Percentiles rank a stretch among this genome's conserved stretches.
Evolutionary conservation across 2,329 filamentous ascomycete genomes (phyloP).

Genomic region (Aphanocladium album): DNA sequence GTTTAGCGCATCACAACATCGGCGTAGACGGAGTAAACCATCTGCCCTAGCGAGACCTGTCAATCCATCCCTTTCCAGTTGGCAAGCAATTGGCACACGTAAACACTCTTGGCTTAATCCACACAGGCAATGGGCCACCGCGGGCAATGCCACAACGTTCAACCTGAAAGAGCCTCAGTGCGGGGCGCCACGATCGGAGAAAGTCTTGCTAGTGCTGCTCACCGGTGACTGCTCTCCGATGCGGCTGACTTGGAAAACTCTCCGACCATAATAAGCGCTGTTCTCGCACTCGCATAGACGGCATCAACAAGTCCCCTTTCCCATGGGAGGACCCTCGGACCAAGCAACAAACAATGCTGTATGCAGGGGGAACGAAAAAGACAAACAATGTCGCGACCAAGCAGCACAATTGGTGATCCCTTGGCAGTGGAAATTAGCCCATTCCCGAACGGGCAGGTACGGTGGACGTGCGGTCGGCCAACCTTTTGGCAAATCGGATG

Average conservation of each 20-base stretch:
- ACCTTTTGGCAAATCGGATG: background rate
- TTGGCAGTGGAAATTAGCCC: background rate
- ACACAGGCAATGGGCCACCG: background rate
- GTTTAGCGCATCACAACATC: too few species aligned
- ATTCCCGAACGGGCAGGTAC: slow-evolving; percentile 2
- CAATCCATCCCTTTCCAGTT: too few species aligned
- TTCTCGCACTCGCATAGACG: background rate
- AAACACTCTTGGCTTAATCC: background rate
- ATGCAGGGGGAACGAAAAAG: background rate
- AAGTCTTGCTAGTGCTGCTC: background rate
- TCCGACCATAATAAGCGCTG: background rate
- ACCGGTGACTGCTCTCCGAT: background rate
- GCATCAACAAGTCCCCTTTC: background rate
- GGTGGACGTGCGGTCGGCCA: background rate
- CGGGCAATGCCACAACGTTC: background rate
- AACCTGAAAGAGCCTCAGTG: background rate
- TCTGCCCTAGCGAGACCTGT: too few species aligned
- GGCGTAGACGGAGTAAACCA: too few species aligned
- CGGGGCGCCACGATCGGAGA: background rate
- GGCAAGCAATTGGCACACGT: too few species aligned
- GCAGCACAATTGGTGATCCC: background rate
- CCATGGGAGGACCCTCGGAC: too few species aligned
- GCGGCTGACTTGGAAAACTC: background rate
- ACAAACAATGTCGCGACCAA: background rate
- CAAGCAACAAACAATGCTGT: background rate